Evolutionary conservation across 2,329 filamentous ascomycete genomes (phyloP).

Genomic region (Ophiostoma himal-ulmi): DNA sequence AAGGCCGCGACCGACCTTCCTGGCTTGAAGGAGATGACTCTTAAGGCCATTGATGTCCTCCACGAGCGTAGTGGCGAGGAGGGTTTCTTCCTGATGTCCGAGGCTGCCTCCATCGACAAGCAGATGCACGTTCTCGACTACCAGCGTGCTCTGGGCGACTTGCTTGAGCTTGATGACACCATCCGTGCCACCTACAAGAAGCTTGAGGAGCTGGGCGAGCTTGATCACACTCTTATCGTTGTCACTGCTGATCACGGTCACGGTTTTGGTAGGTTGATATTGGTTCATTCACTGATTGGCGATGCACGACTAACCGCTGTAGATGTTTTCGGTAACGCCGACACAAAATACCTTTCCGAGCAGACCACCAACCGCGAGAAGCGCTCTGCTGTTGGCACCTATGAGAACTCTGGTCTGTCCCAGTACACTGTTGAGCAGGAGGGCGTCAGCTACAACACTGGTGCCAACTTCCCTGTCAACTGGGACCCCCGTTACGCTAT

Average conservation of each 20-base stretch:
- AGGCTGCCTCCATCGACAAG: slow-evolving; percentile 82
- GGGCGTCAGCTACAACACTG: slow-evolving; percentile 63
- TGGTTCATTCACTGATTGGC: background rate
- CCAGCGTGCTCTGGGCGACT: slow-evolving; percentile 75
- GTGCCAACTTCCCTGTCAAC: slow-evolving; percentile 71
- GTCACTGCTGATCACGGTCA: slow-evolving; percentile 87
- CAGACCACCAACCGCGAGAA: slow-evolving; percentile 64
- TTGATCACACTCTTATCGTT: slow-evolving; percentile 71
- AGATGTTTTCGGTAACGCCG: slow-evolving; percentile 71
- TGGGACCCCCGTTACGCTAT: slow-evolving; percentile 83
- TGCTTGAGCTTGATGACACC: slow-evolving; percentile 81
- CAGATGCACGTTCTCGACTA: slow-evolving; percentile 85
- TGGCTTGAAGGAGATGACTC: slow-evolving; percentile 81
- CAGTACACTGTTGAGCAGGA: slow-evolving; percentile 61
- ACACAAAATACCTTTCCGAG: slow-evolving; percentile 64
- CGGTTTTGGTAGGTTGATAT: slow-evolving; percentile 50
- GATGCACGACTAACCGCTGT: background rate
- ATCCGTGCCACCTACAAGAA: slow-evolving; percentile 67
- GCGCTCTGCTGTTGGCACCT: slow-evolving; percentile 67
- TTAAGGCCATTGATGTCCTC: slow-evolving; percentile 80
- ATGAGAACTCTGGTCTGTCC: slow-evolving; percentile 65
- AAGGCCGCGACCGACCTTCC: slow-evolving; percentile 66
- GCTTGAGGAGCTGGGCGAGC: slow-evolving; percentile 57
- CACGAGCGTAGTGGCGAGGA: slow-evolving; percentile 58
- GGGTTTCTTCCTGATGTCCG: slow-evolving; percentile 83